phyloP scores from a whole-genome alignment of 148 eudicot genomes.

The Chenopodium quinoa region DNA sequence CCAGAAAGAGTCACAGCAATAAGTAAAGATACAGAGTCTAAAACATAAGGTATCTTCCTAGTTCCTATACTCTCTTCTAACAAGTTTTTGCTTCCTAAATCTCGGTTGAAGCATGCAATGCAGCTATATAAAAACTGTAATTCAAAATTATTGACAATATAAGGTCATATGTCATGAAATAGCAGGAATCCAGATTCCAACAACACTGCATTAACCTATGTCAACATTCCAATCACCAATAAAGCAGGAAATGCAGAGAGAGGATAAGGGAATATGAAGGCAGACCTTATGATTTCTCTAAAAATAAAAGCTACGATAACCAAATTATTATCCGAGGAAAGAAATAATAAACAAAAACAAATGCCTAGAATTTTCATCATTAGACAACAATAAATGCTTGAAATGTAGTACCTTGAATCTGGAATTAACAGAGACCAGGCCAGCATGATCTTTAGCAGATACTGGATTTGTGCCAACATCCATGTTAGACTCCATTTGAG shows the following conservation, averaged over 20 bases:
- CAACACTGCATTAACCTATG: neutral
- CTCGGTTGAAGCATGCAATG: neutral
- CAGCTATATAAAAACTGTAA: neutral
- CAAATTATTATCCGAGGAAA: neutral
- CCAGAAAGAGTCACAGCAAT: neutral
- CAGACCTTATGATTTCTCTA: neutral
- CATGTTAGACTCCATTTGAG: conserved; percentile 39
- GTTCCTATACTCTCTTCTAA: neutral
- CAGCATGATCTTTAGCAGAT: conserved; percentile 32
- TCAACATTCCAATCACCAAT: neutral
- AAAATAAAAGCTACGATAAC: neutral
- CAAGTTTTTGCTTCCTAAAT: neutral
- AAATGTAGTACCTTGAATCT: conserved; percentile 50
- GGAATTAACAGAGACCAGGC: conserved; percentile 31
- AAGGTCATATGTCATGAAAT: neutral
- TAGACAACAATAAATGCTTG: neutral
- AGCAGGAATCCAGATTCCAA: neutral
- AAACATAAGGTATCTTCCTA: neutral
- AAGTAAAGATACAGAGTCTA: neutral
- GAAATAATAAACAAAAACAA: neutral
- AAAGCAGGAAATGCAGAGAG: neutral
- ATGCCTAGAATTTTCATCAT: neutral
- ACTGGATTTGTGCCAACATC: conserved; percentile 34
- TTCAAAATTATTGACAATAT: neutral
- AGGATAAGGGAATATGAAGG: neutral